These are phyloP conservation scores for Thielaviopsis ethacetica DNA, from an alignment of 2,329 filamentous ascomycete species.

Conservation along the genomic window DNA sequence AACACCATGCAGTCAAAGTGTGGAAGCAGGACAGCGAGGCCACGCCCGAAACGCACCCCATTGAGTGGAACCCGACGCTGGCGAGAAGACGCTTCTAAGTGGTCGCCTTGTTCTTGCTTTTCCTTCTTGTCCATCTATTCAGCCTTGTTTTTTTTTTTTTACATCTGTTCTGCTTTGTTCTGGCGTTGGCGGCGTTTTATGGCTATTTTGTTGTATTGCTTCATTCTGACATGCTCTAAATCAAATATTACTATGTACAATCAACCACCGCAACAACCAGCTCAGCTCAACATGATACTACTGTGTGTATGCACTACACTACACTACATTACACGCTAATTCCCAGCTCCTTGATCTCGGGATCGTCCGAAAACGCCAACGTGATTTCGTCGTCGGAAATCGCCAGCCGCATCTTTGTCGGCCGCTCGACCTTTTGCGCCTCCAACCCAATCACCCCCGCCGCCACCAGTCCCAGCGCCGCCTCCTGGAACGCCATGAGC, in stretches of 20 bases:
- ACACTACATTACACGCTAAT: conserved; percentile 33
- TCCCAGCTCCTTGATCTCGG: conserved; percentile 67
- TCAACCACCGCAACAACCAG: too few species aligned
- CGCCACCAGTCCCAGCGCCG: conserved; percentile 69
- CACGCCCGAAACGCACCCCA: conserved; percentile 76
- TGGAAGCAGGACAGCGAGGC: conserved; percentile 91
- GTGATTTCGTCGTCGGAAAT: conserved; percentile 85
- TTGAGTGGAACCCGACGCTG: conserved; percentile 72
- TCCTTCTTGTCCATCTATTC: background rate
- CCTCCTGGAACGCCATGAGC: conserved; percentile 29
- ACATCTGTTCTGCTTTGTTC: background rate
- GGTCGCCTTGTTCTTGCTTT: background rate
- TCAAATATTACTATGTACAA: conserved; percentile 13
- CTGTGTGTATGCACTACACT: too few species aligned
- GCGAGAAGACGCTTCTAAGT: conserved; percentile 8
- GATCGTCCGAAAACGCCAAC: conserved; percentile 75
- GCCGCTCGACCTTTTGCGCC: conserved; percentile 61
- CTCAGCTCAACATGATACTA: too few species aligned
- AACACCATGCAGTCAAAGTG: conserved; percentile 53
- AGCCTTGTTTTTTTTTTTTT: background rate
- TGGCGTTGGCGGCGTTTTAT: background rate
- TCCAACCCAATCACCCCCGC: conserved; percentile 81
- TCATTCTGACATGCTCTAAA: too few species aligned
- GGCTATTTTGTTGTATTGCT: background rate
- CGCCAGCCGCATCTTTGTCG: conserved; percentile 70